Conservation (phyloP, 306 rosid genomes). For the Clitoria ternatea region DNA sequence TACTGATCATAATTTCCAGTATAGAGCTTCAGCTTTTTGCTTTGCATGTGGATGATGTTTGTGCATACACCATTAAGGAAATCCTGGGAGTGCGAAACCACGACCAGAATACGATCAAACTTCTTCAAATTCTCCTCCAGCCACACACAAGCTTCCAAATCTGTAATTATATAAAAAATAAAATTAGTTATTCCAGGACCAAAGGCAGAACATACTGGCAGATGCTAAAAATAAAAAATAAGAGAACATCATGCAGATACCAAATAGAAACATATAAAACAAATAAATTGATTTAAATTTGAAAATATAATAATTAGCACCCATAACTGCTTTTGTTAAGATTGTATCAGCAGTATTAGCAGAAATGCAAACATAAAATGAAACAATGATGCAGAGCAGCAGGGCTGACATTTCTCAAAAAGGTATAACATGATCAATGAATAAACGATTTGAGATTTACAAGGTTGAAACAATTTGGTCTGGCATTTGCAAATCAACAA, state of each 20-base stretch:
- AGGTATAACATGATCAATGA: neutral
- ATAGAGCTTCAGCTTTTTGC: conserved; percentile 67
- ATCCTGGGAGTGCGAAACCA: conserved; percentile 96
- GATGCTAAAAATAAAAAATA: neutral
- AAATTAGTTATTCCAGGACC: neutral
- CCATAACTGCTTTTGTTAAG: neutral
- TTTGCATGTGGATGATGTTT: conserved; percentile 97
- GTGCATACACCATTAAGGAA: conserved; percentile 99
- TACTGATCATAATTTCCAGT: conserved; percentile 93
- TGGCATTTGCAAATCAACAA: neutral
- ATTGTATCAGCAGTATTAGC: neutral
- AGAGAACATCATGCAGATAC: neutral
- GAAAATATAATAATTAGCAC: neutral
- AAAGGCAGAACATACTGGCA: neutral
- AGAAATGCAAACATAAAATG: neutral
- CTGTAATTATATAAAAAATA: conserved; percentile 36
- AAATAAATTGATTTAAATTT: neutral
- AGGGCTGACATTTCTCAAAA: neutral
- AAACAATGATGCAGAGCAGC: neutral
- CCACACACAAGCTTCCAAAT: conserved; percentile 99
- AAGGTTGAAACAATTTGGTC: neutral
- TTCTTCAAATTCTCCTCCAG: conserved; percentile 89
- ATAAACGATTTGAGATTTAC: conserved; percentile 4
- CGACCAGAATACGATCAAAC: conserved; percentile 92
- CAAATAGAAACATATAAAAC: neutral